phyloP scores from a whole-genome alignment of 345 rosid species.

The Boechera divaricarpa region DNA sequence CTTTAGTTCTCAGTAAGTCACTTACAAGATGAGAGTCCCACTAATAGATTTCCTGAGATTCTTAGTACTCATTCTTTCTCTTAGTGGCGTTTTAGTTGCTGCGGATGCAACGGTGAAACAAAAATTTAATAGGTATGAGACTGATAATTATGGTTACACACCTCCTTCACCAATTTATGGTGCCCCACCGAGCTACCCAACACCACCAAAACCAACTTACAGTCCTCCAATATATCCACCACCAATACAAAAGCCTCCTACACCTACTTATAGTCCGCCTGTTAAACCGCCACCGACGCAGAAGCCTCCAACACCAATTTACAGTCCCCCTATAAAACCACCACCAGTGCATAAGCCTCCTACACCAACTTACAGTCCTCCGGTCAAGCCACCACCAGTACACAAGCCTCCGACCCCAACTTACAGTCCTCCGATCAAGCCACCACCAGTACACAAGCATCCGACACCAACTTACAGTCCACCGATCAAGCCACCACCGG shows the following conservation, averaged over 20 bases:
- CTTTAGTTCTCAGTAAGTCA: conserved; percentile 13
- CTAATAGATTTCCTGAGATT: conserved; percentile 18
- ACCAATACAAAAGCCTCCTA: neutral
- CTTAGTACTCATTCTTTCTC: conserved; percentile 30
- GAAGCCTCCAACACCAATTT: neutral
- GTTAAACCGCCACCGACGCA: neutral
- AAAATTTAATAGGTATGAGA: conserved; percentile 11
- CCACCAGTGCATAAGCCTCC: conserved; percentile 18
- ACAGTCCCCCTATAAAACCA: neutral
- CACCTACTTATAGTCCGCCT: neutral
- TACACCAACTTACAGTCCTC: neutral
- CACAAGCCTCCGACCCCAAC: conserved; percentile 12
- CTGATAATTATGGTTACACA: conserved; percentile 25
- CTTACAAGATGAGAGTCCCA: conserved; percentile 40
- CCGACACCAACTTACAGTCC: conserved; percentile 29
- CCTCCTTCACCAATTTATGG: conserved; percentile 38
- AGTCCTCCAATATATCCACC: conserved; percentile 19
- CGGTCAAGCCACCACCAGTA: neutral
- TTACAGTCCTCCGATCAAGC: neutral
- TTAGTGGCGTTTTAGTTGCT: conserved; percentile 26
- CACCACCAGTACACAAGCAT: conserved; percentile 19
- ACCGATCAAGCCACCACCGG: neutral
- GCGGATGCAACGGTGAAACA: conserved; percentile 27
- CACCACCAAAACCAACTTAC: conserved; percentile 28
- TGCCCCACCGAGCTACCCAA: conserved; percentile 26